Evolutionary conservation across 495 filamentous ascomycete species (phyloP), one percentile per base, ranked within the genome.

Genomic region (Mytilinidion resinicola): DNA sequence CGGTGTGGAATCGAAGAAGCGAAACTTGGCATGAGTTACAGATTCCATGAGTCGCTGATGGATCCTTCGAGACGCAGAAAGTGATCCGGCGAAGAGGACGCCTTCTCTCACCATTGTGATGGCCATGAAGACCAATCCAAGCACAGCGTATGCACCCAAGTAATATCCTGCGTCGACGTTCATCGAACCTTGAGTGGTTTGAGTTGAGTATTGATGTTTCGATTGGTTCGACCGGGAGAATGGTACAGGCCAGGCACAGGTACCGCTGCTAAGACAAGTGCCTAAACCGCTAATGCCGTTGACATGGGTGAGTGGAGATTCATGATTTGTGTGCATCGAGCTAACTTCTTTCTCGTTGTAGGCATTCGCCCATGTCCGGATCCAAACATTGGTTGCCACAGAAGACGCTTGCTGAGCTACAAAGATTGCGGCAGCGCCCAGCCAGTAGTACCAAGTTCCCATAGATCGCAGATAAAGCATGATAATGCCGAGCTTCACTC

Each of bases 1-100:
- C 6, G 95, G 95, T 1, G 95, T 99, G 1, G 90, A 89, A 70
- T 99, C 95, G 69, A 99, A 99, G 77, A 99, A 99, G 61, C 88
- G 88, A 75, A 97, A 95, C 67, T 89, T 90, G 14, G 95, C 95
- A 51, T 91, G 85, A 55, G 89, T 86, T 30, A 99, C 81, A 4
- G 88, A 75, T 21, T 82, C 78, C 71, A 97, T 84, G 46, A 99
- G 80, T 25, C 82, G 79, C 55, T 82, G 77, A 69, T 99, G 95
- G 11, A 99, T 82, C 64, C 82, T 84, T 77, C 82, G 86, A 9
- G 93, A 96, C 7, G 95, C 95, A 15, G 85, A 85, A 43, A 99
- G 74, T 15, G 91, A 96, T 7, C 95, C 95, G 69, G 86, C 89
- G 78, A 99, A 99, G 12, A 97, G 77, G 67, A 93, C 85, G 39